Evolutionary conservation across 2,329 filamentous ascomycete species (phyloP), one percentile per base, ranked within the genome.

Genomic region (Ophiostoma novo-ulmi): DNA sequence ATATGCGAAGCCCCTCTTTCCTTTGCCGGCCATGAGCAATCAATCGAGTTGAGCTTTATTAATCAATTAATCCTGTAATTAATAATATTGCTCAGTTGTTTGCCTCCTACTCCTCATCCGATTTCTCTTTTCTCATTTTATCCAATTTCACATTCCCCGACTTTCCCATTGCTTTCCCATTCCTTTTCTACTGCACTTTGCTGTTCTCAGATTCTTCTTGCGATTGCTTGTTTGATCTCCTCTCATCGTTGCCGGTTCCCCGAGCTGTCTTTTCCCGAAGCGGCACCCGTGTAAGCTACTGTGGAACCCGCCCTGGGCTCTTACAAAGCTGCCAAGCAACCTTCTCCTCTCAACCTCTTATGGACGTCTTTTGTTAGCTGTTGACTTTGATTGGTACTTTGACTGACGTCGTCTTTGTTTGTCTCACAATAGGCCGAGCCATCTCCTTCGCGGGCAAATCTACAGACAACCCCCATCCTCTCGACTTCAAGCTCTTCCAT

Each of bases 401-500:
- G 22, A 65, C 63, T 64, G 61, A 64, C 61, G 61, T 64, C 35
- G 38, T 38, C 36, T 22, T 39, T 22, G 11, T 35, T 11, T 36
- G 3, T 36, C 26, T 17, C 8, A 38, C 6, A 14, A 39, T 11
- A 39, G 31, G 13, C 26, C 36, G 11, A 31, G 6, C 6, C n/a
- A 14, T 69, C 39, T 55, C 26, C 67, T 39, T 65, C 58, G 7
- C 10, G 38, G 26, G 26, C 52, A 36, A 14, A 39, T 36, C 35
- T 44, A 8, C n/a, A 70, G 58, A 71, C 68, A 5, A 36, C 69
- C 3, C 69, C 71, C 35, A 48, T 73, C 41, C 52, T 71, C n/a
- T 68, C 70, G 13, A 58, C 68, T 4, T 69, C 72, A 1, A 69
- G 66, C 26, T 70, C 71, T 6, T 36, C 39, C 5, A 44, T 80